Evolutionary conservation across 1,139 yeast genomes (phyloP), one percentile per base, ranked within the genome.

Genomic region (Wickerhamomyces sp.): DNA sequence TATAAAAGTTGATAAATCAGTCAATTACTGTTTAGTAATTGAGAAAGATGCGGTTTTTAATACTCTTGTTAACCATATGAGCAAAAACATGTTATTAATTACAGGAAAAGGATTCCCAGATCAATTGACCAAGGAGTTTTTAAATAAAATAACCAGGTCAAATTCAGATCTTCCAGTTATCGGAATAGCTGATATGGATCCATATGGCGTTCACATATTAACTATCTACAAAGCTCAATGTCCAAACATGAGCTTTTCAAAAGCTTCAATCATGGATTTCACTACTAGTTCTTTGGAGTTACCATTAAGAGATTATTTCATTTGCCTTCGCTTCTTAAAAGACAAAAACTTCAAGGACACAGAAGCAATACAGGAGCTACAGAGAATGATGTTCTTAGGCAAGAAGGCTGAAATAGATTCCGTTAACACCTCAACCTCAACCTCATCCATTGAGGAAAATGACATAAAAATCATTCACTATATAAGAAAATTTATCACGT

Each of bases 31-130:
- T 0, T 54, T 82, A 2, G 65, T 85, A 0, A 62, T 85, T 14
- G 95, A 85, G 57, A 85, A 85, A 51, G 94, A 83, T 43, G 79
- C 78, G 1, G 60, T 72, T 0, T 68, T 68, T 53, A 63, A 60
- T 36, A 58, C 67, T 1, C 54, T 72, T 33, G 35, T 63, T 63
- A 39, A 46, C 49, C 54, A 52, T 17, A 43, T 37, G 4, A 7
- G 16, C 7, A 24, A 31, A 2, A 37, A 49, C 9, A 41, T 47
- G 18, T 48, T 77, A 5, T 49, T 78, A 0, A 54, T 81, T 1
- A 78, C 82, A 0, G 90, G 87, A 0, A 79, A 78, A 56, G 94
- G 94, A 5, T 82, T 67, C 47, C 90, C 94, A 0, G 94, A 86
- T 55, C 65, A 74, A 37, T 68, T 80, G 40, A 83, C 86, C 17